These are phyloP conservation scores for Vararia minispora DNA, from an alignment of 768 basidiomycete species.

Conservation along the genomic window DNA sequence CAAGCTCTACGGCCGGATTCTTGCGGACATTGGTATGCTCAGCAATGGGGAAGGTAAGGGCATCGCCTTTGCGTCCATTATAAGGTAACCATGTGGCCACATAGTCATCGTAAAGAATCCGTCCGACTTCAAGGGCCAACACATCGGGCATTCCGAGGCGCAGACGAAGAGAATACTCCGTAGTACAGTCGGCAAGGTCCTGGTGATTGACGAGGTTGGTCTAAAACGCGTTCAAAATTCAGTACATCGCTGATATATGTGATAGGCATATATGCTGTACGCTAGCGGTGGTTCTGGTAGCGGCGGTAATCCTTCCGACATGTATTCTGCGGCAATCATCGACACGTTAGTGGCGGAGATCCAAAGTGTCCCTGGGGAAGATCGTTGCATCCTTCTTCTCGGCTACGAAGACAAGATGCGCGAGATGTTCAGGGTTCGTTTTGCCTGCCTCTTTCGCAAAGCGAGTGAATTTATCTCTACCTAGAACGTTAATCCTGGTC, in stretches of 20 bases:
- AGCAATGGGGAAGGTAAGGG: slow-evolving; percentile 63
- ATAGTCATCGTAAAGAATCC: slow-evolving; percentile 59
- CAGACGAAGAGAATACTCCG: slow-evolving; percentile 55
- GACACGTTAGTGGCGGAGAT: slow-evolving; percentile 70
- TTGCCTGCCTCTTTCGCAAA: too few species aligned
- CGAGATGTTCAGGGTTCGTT: slow-evolving; percentile 59
- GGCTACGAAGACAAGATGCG: slow-evolving; percentile 58
- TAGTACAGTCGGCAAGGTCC: slow-evolving; percentile 49
- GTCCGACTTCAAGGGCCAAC: slow-evolving; percentile 52
- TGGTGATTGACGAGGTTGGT: slow-evolving; percentile 61
- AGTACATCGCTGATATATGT: too few species aligned
- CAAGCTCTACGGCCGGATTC: slow-evolving; percentile 51
- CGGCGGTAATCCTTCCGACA: slow-evolving; percentile 27
- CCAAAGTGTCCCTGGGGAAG: slow-evolving; percentile 58
- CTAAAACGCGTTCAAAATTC: too few species aligned
- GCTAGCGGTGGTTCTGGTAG: slow-evolving; percentile 26
- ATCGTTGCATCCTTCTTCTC: slow-evolving; percentile 52
- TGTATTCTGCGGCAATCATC: slow-evolving; percentile 56
- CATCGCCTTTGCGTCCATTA: too few species aligned
- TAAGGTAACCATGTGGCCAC: not conserved
- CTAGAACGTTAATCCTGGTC: slow-evolving; percentile 61
- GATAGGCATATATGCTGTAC: slow-evolving; percentile 59
- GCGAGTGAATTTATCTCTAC: too few species aligned
- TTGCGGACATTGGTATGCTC: slow-evolving; percentile 48
- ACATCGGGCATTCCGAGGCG: slow-evolving; percentile 47